These are phyloP conservation scores for Hortaea sp. DNA, from an alignment of 2,329 filamentous ascomycete genomes.

Conservation along the genomic window DNA sequence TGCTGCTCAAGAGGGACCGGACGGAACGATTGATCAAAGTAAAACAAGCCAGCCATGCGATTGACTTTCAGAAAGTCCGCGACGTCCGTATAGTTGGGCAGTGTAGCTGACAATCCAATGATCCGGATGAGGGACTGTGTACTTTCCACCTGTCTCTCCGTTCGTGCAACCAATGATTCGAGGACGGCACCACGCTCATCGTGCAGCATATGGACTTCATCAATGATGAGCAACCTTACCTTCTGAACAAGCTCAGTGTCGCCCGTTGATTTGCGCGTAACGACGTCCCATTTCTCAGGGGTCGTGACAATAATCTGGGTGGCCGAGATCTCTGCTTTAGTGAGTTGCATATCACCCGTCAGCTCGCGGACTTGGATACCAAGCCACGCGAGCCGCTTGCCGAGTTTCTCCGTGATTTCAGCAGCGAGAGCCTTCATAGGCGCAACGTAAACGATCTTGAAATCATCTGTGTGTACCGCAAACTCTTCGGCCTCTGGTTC, in stretches of 20 bases:
- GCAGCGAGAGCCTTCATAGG: conserved; percentile 98
- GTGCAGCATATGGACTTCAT: conserved; percentile 99
- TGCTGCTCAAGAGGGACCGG: conserved; percentile 95
- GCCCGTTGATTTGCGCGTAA: conserved; percentile 91
- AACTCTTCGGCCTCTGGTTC: conserved; percentile 66
- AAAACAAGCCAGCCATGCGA: conserved; percentile 83
- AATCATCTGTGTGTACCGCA: conserved; percentile 71
- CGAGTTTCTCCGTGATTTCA: conserved; percentile 89
- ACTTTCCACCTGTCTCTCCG: conserved; percentile 92
- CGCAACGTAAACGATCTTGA: conserved; percentile 97
- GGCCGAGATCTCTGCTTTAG: conserved; percentile 87
- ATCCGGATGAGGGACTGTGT: conserved; percentile 96
- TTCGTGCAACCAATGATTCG: conserved; percentile 89
- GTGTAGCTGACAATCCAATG: conserved; percentile 84
- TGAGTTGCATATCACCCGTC: conserved; percentile 97
- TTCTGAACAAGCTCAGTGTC: conserved; percentile 98
- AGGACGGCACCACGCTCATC: conserved; percentile 94
- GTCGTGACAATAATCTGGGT: conserved; percentile 98
- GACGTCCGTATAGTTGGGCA: conserved; percentile 95
- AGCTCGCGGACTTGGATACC: conserved; percentile 86
- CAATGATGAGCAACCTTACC: conserved; percentile 88
- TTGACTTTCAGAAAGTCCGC: conserved; percentile 97
- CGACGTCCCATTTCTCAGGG: conserved; percentile 98
- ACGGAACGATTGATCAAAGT: conserved; percentile 91
- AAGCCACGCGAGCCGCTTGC: conserved; percentile 85